phyloP scores from a whole-genome alignment of 2,329 filamentous ascomycete genomes.

The Fusarium armeniacum region DNA sequence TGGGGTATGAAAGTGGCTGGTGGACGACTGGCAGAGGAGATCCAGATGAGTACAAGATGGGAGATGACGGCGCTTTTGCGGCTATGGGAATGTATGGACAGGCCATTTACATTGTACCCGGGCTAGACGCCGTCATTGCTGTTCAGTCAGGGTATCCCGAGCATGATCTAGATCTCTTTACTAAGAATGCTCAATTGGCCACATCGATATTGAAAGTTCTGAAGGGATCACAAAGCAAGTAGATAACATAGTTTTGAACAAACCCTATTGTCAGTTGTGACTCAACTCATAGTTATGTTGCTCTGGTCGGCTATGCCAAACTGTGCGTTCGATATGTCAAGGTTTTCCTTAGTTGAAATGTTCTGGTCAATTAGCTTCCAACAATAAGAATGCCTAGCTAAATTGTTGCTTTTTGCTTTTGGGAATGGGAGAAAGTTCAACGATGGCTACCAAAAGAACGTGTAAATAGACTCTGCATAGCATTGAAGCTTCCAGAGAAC shows the following conservation, averaged over 20 bases:
- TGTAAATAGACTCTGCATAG: not conserved
- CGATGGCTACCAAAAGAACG: not conserved
- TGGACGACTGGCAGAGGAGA: slow-evolving; percentile 32
- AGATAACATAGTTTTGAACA: too few relatives aligned
- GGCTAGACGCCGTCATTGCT: slow-evolving; percentile 20
- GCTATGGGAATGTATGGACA: slow-evolving; percentile 40
- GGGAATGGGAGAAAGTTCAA: not conserved
- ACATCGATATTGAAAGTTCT: slow-evolving; percentile 26
- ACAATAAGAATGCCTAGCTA: too few relatives aligned
- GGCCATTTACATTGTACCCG: slow-evolving; percentile 31
- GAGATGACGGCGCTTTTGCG: slow-evolving; percentile 29
- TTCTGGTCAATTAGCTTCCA: too few relatives aligned
- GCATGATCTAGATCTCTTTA: slow-evolving; percentile 35
- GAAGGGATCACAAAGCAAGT: not conserved
- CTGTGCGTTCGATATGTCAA: too few relatives aligned
- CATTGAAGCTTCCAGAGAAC: not conserved
- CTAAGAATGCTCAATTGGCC: slow-evolving; percentile 30
- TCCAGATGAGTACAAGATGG: slow-evolving; percentile 9
- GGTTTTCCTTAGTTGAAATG: too few relatives aligned
- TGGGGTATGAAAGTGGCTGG: slow-evolving; percentile 41
- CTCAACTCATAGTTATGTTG: not conserved
- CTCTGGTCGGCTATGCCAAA: not conserved
- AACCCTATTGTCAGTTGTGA: not conserved
- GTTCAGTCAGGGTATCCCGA: slow-evolving; percentile 41
- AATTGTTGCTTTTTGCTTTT: not conserved